phyloP scores from a whole-genome alignment of 176 grass and related monocot genomes.

The Eleusine indica region DNA sequence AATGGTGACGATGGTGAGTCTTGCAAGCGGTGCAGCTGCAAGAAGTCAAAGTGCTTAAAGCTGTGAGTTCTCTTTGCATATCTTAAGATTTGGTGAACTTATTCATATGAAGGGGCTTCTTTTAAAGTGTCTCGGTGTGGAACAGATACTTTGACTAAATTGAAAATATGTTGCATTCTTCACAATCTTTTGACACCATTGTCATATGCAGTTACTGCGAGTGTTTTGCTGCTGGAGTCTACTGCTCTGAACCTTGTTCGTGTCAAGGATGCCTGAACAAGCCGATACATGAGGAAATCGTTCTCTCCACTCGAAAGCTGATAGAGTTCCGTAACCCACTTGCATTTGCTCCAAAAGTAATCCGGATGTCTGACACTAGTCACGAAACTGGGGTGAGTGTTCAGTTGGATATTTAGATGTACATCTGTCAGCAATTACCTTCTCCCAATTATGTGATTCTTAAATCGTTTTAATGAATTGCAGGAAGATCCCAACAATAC shows the following conservation, averaged over 20 bases:
- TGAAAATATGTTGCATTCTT: constrained; percentile 18
- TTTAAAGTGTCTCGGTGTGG: constrained; percentile 27
- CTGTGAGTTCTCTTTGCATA: constrained; percentile 56
- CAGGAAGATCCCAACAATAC: constrained; percentile 91
- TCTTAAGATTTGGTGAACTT: constrained; percentile 15
- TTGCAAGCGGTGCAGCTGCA: constrained; percentile 98
- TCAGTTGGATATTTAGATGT: constrained; percentile 1
- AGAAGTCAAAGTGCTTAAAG: constrained; percentile 99
- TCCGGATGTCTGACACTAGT: constrained; percentile 67
- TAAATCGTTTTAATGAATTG: constrained; percentile 30
- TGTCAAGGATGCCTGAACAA: constrained; percentile 98
- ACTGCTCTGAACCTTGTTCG: constrained; percentile 94
- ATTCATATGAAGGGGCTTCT: neutral
- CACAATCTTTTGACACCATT: constrained; percentile 20
- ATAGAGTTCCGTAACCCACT: constrained; percentile 97
- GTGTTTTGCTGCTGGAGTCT: constrained; percentile 99
- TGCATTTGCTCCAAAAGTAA: constrained; percentile 99
- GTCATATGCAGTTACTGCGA: constrained; percentile 82
- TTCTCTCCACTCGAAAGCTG: constrained; percentile 92
- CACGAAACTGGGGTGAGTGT: constrained; percentile 67
- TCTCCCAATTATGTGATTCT: neutral
- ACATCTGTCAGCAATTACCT: constrained; percentile 1
- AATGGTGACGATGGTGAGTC: constrained; percentile 75
- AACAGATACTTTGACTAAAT: constrained; percentile 6
- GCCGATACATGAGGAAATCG: constrained; percentile 94